Evolutionary conservation across 257 asterid genomes (phyloP), one percentile per base, ranked within the genome.

Genomic region (Leonotis leonurus): DNA sequence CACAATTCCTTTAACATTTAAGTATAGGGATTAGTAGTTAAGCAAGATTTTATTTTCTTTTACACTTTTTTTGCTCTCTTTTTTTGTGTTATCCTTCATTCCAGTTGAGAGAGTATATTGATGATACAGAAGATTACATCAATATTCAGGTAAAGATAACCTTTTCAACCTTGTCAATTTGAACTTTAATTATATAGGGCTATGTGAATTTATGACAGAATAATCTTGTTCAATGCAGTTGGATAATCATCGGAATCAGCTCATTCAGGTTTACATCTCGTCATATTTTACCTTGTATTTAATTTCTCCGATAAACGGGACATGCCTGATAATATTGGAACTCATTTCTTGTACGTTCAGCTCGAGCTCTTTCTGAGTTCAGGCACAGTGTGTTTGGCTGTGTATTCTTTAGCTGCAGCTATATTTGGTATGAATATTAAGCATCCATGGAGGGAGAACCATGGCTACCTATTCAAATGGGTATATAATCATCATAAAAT

Each of bases 391-490:
- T 83, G 93, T 56, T 54, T 88, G 69, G 76, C 90, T 3, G 60
- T 88, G 67, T 86, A 83, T 70, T 83, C 93, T 37, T 73, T 88
- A 70, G 87, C 75, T 50, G 95, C 90, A 30, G 97, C 97, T 54
- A 77, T 88, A n/a, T 92, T 92, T 21, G 97, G 98, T 22, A 92
- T 92, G 97, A 92, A 92, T 62, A 85, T 92, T 53, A 89, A 88
- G 7, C 65, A 89, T 69, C 76, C 85, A 32, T 92, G 97, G 97
- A 83, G 64, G 39, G 81, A 83, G 44, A 75, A 58, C 74, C 95
- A 86, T 60, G 82, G 85, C 24, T 54, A 75, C 77, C 49, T 85
- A n/a, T 88, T 92, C 67, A 89, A 92, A 81, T 92, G 97, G 97
- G 96, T 91, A 77, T 7, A 48, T 12, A 16, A 10, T 17, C 11